Evolutionary conservation across 139 green algal species (phyloP).

Genomic region (Bryopsis sp.): DNA sequence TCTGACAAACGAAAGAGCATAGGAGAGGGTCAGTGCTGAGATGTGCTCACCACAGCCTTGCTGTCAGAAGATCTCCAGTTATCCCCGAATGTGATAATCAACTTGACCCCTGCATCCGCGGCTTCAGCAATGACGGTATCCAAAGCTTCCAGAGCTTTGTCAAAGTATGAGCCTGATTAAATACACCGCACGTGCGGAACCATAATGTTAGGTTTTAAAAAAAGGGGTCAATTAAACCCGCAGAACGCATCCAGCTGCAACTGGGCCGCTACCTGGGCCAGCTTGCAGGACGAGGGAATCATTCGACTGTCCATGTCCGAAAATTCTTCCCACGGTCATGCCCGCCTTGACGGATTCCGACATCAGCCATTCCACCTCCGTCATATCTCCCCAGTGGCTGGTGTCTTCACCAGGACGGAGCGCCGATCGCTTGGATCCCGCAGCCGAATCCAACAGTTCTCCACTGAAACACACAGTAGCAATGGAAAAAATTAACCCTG

Average conservation of each 20-base stretch:
- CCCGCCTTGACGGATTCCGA: background rate
- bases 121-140: constrained; percentile 4
- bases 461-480: no score
- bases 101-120: background rate
- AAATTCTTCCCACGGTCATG: background rate
- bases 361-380: background rate
- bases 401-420: background rate
- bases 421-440: background rate
- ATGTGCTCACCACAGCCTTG: no score
- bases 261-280: background rate
- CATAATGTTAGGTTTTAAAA: no score
- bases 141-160: background rate
- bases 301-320: background rate
- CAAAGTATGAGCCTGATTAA: background rate
- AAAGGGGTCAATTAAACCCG: no score
- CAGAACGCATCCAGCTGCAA: no score
- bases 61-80: background rate
- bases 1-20: no score
- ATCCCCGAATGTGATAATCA: constrained; percentile 1
- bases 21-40: no score
- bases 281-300: background rate
- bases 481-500: no score
- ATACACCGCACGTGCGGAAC: no score
- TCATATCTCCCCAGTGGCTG: background rate
- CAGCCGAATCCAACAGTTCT: background rate